phyloP scores from a whole-genome alignment of 352 stramenopile genomes.

The Globisporangium apiculatum region DNA sequence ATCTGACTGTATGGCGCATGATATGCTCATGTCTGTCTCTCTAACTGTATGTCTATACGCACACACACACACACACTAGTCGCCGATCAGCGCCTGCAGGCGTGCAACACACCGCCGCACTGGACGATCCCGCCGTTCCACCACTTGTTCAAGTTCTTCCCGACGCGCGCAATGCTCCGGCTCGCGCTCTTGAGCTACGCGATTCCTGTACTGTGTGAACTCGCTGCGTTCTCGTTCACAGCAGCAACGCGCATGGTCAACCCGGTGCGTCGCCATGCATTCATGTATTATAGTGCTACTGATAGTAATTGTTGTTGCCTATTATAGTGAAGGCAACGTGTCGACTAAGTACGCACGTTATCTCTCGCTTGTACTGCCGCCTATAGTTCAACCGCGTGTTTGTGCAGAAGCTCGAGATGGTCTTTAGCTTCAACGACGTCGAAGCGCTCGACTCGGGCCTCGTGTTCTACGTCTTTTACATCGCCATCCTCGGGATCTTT shows the following conservation, averaged over 20 bases:
- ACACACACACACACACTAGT: conserved; percentile 20
- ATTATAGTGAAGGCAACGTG: not conserved
- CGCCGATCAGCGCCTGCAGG: conserved; percentile 55
- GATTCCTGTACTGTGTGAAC: conserved; percentile 74
- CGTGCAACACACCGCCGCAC: conserved; percentile 73
- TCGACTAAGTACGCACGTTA: not conserved
- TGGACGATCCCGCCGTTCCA: conserved; percentile 81
- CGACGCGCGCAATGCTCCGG: conserved; percentile 66
- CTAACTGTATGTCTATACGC: conserved; percentile 3
- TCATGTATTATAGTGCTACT: not conserved
- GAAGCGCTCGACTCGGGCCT: conserved; percentile 79
- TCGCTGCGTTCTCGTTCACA: conserved; percentile 82
- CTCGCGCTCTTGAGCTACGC: conserved; percentile 75
- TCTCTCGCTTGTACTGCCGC: not conserved
- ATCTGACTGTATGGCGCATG: conserved; percentile 5
- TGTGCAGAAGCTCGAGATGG: conserved; percentile 79
- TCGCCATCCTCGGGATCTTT: conserved; percentile 70
- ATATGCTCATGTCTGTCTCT: conserved; percentile 4
- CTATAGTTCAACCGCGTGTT: conserved; percentile 78
- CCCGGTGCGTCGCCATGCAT: conserved; percentile 35
- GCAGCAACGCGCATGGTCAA: conserved; percentile 85
- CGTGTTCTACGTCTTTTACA: conserved; percentile 88
- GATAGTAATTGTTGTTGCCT: not conserved
- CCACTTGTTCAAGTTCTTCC: conserved; percentile 79
- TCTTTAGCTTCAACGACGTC: conserved; percentile 86